Evolutionary conservation across 192 early-diverging fungal genomes (phyloP), one percentile per base, ranked within the genome.

Genomic region (Phlyctochytrium planicorne): DNA sequence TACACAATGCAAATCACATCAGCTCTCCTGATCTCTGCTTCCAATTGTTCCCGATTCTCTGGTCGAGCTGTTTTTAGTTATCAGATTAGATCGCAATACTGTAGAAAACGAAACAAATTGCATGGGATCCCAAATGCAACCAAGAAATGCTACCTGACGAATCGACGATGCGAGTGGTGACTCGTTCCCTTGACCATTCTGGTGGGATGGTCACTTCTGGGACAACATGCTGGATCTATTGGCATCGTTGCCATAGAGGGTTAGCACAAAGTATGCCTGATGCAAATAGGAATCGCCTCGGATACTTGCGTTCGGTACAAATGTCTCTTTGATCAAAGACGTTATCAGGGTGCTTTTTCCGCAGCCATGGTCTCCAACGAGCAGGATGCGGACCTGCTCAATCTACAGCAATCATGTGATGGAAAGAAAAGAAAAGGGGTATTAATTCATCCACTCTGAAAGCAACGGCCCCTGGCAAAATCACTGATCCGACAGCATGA

Each of bases 191-290:
- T 32, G 96, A 95, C 71, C 97, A 92, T 71, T 99, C 95, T 34
- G 97, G 94, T 47, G 97, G 97, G 67, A 99, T 99, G 16, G 96
- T 99, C n/a, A 99, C 95, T 74, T 99, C 97, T n/a, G 97, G 95
- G 61, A 99, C 93, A 23, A 98, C 92, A 70, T 95, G 91, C 78
- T 98, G 97, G 30, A 95, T 91, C 92, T 95, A 62, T 34, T n/a
- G n/a, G n/a, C n/a, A n/a, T n/a, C n/a, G 23, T 14, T 14, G 24
- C 10, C 10, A 59, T 10, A 30, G 25, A 30, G 14, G 57, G 25
- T 12, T 14, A 14, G 33, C 25, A 20, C 16, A 37, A 4, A 2
- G 31, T 3, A 37, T 36, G 32, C 2, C 20, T 6, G 29, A 34
- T 3, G 17, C 40, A 47, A 25, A 56, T 63, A 55, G 53, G 25